Percentiles rank a stretch among this genome's conserved stretches.
Conservation (phyloP, 495 filamentous ascomycete genomes). For the Penicillium malachiteum region DNA sequence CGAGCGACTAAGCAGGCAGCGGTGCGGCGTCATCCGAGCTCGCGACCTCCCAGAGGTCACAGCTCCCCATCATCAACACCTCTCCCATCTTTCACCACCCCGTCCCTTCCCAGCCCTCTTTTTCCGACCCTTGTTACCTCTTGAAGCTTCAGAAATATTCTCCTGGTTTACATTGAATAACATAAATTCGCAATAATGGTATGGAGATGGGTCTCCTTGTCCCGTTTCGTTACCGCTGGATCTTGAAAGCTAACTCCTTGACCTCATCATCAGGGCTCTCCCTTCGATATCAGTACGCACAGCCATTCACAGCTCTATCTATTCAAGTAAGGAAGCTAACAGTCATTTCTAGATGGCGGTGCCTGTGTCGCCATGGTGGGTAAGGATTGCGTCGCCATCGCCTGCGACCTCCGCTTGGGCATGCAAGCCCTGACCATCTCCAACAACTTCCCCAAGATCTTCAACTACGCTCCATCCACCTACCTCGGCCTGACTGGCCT, state of each 20-base stretch:
- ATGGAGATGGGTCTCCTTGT: constrained; percentile 19
- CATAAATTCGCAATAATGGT: constrained; percentile 30
- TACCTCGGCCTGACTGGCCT: constrained; percentile 97
- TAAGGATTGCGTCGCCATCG: constrained; percentile 99
- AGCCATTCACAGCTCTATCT: constrained; percentile 5
- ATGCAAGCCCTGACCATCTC: constrained; percentile 95
- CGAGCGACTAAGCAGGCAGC: constrained; percentile 37
- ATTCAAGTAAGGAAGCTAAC: constrained; percentile 27
- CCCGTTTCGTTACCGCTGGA: constrained; percentile 14
- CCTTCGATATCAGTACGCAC: constrained; percentile 83
- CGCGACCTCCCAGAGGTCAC: constrained; percentile 20
- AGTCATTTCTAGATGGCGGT: constrained; percentile 69
- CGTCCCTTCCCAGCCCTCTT: constrained; percentile 14
- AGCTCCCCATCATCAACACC: constrained; percentile 34
- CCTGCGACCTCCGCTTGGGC: constrained; percentile 96
- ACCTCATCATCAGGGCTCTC: constrained; percentile 57
- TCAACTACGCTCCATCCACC: constrained; percentile 86
- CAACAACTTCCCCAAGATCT: constrained; percentile 99
- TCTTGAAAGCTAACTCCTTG: constrained; percentile 33
- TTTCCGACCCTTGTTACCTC: constrained; percentile 1
- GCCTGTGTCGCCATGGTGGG: constrained; percentile 98
- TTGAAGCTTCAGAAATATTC: constrained; percentile 14
- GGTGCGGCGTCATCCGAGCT: constrained; percentile 45
- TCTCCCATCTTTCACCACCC: constrained; percentile 27
- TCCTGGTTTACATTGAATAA: constrained; percentile 15